These are phyloP conservation scores for Pezicula rhizophila DNA, from an alignment of 2,329 filamentous ascomycete genomes.

Conservation along the genomic window DNA sequence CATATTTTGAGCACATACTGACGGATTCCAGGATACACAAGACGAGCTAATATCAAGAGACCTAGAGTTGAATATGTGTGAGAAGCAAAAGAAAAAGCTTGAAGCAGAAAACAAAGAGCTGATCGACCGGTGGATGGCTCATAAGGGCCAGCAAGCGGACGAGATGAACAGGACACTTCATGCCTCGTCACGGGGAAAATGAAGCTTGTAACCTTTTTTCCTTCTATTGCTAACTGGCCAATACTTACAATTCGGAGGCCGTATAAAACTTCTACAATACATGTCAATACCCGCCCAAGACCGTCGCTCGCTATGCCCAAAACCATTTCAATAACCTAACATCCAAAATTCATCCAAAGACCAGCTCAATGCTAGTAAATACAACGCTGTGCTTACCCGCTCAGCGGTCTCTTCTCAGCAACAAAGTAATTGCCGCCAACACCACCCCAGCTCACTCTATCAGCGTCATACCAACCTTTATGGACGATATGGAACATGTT, in stretches of 20 bases:
- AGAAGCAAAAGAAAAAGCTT: slow-evolving; percentile 67
- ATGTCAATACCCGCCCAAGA: neutral
- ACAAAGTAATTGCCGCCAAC: slow-evolving; percentile 82
- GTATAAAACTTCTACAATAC: neutral
- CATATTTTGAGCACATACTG: slow-evolving; percentile 1
- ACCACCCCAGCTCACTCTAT: slow-evolving; percentile 84
- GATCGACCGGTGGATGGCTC: slow-evolving; percentile 84
- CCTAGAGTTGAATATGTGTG: slow-evolving; percentile 80
- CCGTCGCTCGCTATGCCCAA: neutral
- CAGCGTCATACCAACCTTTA: slow-evolving; percentile 60
- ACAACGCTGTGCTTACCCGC: neutral
- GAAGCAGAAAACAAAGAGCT: slow-evolving; percentile 82
- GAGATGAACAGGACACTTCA: slow-evolving; percentile 65
- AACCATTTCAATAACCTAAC: neutral
- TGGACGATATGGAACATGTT: slow-evolving; percentile 75
- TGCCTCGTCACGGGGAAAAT: slow-evolving; percentile 5
- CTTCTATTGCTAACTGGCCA: no score
- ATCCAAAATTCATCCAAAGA: neutral
- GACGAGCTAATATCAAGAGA: slow-evolving; percentile 88
- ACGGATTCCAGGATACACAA: slow-evolving; percentile 61
- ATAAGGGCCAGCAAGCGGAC: slow-evolving; percentile 80
- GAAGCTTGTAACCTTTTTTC: neutral
- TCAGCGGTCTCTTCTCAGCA: slow-evolving; percentile 53
- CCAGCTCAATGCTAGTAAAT: no score
- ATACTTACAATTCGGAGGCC: no score